Conservation (phyloP, 2,329 filamentous ascomycete species). For the Fonsecaea erecta region DNA sequence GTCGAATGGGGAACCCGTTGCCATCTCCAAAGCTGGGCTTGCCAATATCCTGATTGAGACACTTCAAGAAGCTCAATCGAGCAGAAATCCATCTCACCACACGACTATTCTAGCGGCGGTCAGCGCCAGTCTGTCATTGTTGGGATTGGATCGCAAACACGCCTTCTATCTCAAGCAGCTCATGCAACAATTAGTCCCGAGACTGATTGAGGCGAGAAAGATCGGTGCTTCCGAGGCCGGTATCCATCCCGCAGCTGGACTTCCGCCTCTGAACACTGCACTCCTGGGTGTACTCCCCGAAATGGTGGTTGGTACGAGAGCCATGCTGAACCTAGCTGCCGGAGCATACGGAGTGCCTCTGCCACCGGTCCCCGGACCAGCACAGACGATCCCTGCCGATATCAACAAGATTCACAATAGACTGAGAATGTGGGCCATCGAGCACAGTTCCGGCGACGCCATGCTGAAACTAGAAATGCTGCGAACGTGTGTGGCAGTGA, state of each 20-base stretch:
- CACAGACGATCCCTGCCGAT: conserved; percentile 12
- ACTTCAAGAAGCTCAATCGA: conserved; percentile 31
- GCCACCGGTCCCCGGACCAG: conserved; percentile 16
- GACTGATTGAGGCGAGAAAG: conserved; percentile 86
- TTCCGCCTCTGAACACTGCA: conserved; percentile 70
- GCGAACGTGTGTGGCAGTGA: conserved; percentile 88
- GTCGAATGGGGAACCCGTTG: conserved; percentile 25
- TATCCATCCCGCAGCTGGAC: conserved; percentile 87
- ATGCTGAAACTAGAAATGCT: conserved; percentile 84
- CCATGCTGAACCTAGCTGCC: conserved; percentile 48
- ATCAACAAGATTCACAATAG: conserved; percentile 20
- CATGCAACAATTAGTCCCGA: conserved; percentile 78
- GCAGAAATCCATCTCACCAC: conserved; percentile 26
- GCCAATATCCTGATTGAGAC: conserved; percentile 34
- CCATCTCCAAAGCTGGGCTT: conserved; percentile 30
- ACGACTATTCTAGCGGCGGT: conserved; percentile 64
- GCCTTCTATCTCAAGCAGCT: conserved; percentile 87
- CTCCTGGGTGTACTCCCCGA: conserved; percentile 28
- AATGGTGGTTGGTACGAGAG: conserved; percentile 47
- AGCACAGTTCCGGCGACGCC: conserved; percentile 70
- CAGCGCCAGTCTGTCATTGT: conserved; percentile 76
- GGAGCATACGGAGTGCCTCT: conserved; percentile 50
- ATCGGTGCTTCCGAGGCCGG: conserved; percentile 94
- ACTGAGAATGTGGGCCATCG: conserved; percentile 25
- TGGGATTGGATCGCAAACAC: conserved; percentile 86